Percentiles rank a stretch among this genome's conserved stretches.
Conservation (phyloP, 805 yeast genomes). For the Hanseniaspora lachancei region DNA sequence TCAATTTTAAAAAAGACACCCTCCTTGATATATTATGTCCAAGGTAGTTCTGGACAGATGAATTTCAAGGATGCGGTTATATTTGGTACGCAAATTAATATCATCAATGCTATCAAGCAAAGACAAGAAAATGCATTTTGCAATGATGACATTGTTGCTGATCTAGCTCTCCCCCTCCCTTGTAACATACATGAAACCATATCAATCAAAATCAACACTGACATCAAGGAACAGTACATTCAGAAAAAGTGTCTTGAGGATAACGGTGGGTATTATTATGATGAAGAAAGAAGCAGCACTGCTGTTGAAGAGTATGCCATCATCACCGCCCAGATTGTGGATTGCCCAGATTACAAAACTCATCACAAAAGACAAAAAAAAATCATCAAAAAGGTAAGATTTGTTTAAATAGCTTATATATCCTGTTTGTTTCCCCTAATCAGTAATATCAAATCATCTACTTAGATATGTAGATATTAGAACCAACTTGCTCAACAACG, state of each 20-base stretch:
- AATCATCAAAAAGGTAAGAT: conserved; percentile 1
- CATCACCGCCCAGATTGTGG: conserved; percentile 5
- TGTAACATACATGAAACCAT: conserved; percentile 9
- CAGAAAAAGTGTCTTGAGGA: conserved; percentile 9
- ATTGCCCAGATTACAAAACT: neutral
- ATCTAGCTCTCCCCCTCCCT: conserved; percentile 10
- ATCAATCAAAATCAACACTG: conserved; percentile 11
- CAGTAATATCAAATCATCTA: neutral
- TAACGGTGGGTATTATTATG: conserved; percentile 13
- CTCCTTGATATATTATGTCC: conserved; percentile 6
- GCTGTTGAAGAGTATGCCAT: conserved; percentile 9
- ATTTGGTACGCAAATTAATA: conserved; percentile 13
- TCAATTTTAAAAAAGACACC: neutral
- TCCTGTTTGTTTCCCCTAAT: neutral
- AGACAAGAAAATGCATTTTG: neutral
- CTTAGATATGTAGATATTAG: neutral
- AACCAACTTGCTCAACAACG: neutral
- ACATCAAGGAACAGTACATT: conserved; percentile 10
- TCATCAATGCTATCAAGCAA: conserved; percentile 7
- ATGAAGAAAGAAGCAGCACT: neutral
- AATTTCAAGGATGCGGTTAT: conserved; percentile 10
- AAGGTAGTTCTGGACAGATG: neutral
- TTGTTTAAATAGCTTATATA: neutral
- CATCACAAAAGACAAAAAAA: neutral
- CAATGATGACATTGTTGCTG: neutral